These are phyloP conservation scores for Clarireedia paspali DNA, from an alignment of 2,329 filamentous ascomycete genomes.

Conservation along the genomic window DNA sequence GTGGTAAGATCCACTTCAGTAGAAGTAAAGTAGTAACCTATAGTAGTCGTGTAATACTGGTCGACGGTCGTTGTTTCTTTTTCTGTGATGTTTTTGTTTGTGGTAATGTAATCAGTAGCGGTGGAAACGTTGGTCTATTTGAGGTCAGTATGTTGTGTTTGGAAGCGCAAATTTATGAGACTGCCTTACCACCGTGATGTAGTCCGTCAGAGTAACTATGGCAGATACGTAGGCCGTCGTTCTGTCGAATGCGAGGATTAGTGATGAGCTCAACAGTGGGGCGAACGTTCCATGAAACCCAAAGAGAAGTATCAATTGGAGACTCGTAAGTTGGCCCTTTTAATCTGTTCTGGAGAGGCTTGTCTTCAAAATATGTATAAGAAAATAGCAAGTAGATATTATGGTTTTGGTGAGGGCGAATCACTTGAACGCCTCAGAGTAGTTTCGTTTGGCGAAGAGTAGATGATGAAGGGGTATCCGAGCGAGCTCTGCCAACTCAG, in stretches of 20 bases:
- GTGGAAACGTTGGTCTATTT: slow-evolving; percentile 1
- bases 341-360: too few relatives aligned
- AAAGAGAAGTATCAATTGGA: too few relatives aligned
- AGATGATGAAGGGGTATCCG: too few relatives aligned
- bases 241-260: not conserved
- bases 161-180: not conserved
- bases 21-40: slow-evolving; percentile 5
- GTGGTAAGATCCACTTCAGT: slow-evolving; percentile 1
- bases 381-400: too few relatives aligned
- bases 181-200: not conserved
- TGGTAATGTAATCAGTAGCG: not conserved
- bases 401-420: too few relatives aligned
- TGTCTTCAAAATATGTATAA: too few relatives aligned
- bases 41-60: not conserved
- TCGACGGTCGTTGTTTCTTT: not conserved
- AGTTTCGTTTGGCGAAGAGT: too few relatives aligned
- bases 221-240: not conserved
- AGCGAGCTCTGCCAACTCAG: not conserved
- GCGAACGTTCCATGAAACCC: too few relatives aligned
- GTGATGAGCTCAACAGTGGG: not conserved
- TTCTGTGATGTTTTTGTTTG: not conserved
- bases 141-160: not conserved
- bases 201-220: not conserved
- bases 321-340: too few relatives aligned
- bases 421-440: too few relatives aligned